Conservation (phyloP, 805 yeast species). For the Teunomyces atbi region DNA sequence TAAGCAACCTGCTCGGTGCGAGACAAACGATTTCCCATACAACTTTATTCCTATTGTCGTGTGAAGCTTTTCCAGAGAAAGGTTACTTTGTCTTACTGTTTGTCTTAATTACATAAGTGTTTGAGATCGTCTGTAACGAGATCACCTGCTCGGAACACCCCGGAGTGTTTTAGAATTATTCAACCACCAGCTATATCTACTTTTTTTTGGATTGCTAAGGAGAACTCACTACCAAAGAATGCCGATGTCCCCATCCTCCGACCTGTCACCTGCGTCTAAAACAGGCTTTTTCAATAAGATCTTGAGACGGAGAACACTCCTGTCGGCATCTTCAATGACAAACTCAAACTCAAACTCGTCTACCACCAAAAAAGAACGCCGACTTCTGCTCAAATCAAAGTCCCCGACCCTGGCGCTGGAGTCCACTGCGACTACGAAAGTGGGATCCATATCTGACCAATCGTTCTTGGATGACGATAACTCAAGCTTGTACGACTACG, state of each 20-base stretch:
- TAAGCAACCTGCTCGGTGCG: too few species aligned
- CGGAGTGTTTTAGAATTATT: too few species aligned
- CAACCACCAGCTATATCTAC: too few species aligned
- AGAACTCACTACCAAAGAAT: not conserved
- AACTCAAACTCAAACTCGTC: not conserved
- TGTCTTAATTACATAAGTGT: too few species aligned
- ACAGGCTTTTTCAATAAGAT: constrained; percentile 14
- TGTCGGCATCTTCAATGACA: constrained; percentile 3
- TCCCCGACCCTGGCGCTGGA: not conserved
- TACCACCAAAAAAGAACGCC: not conserved
- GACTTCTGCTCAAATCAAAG: not conserved
- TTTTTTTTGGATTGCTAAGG: too few species aligned
- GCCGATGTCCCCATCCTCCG: not conserved
- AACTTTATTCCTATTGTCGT: too few species aligned
- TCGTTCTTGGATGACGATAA: constrained; percentile 22
- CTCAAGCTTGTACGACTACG: constrained; percentile 23
- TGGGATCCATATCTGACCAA: not conserved
- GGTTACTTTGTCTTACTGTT: too few species aligned
- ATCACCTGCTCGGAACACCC: not conserved
- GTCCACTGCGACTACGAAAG: not conserved
- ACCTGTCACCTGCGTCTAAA: constrained; percentile 4
- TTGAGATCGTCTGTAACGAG: too few species aligned
- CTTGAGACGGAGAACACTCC: constrained; percentile 11
- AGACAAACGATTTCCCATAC: too few species aligned
- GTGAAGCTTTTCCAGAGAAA: too few species aligned